These are phyloP conservation scores for Gonapodya prolifera DNA, from an alignment of 192 early-diverging fungal species.

Conservation along the genomic window DNA sequence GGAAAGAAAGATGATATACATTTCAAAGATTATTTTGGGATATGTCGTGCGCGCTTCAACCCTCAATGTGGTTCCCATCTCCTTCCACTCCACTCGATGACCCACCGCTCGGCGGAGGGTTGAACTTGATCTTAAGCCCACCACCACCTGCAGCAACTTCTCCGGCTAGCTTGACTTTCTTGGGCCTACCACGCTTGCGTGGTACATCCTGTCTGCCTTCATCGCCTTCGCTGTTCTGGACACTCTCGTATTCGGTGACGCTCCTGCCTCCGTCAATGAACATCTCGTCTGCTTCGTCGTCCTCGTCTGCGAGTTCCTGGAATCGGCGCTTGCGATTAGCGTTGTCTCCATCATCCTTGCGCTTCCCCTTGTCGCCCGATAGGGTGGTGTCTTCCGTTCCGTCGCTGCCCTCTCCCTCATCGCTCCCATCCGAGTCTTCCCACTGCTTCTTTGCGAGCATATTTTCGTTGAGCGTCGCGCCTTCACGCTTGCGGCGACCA, in stretches of 20 bases:
- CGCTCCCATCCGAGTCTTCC: not conserved
- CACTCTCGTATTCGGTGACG: no score
- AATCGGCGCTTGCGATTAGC: not conserved
- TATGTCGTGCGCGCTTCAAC: no score
- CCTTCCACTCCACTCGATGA: not conserved
- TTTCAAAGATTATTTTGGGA: no score
- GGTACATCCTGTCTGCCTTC: not conserved
- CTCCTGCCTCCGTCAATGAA: not conserved
- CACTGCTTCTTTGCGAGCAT: not conserved
- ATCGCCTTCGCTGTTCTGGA: not conserved
- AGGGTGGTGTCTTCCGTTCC: not conserved
- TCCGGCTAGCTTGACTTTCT: not conserved
- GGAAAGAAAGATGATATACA: no score
- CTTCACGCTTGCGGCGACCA: not conserved
- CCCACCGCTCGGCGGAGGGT: no score
- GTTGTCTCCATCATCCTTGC: not conserved
- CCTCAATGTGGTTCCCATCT: not conserved
- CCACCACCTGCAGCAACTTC: not conserved
- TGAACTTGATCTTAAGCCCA: not conserved
- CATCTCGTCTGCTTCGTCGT: not conserved
- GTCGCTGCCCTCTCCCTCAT: not conserved
- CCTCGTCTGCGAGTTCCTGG: not conserved
- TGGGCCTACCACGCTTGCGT: not conserved
- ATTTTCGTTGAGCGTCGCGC: not conserved
- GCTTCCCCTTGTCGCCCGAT: not conserved